Percentiles rank a stretch among this genome's conserved stretches.
These are phyloP conservation scores for Talaromyces amestolkiae DNA, from an alignment of 2,329 filamentous ascomycete genomes.

Conservation along the genomic window DNA sequence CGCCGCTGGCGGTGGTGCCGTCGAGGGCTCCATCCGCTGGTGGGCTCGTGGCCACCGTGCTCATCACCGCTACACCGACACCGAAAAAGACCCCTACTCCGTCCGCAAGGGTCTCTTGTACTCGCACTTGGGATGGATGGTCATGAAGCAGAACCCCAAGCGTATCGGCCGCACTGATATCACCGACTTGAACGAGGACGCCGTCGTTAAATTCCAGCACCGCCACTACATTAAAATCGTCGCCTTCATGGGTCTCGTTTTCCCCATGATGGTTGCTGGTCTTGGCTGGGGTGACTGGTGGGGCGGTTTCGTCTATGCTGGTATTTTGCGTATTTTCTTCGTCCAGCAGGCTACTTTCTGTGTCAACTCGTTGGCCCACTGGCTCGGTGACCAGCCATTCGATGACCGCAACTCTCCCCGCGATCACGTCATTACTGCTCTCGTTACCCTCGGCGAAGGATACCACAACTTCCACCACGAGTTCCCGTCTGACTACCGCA, in stretches of 20 bases:
- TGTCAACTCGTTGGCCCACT: constrained; percentile 87
- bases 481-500: constrained; percentile 90
- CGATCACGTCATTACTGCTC: constrained; percentile 80
- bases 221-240: constrained; percentile 80
- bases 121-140: constrained; percentile 85
- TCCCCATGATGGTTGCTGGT: constrained; percentile 73
- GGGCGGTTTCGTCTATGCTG: constrained; percentile 80
- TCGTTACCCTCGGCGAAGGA: constrained; percentile 81
- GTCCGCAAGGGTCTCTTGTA: constrained; percentile 84
- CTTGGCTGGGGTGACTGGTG: constrained; percentile 77
- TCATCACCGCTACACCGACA: constrained; percentile 89
- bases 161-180: constrained; percentile 84
- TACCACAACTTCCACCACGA: constrained; percentile 98
- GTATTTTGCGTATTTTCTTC: constrained; percentile 83
- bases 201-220: constrained; percentile 84
- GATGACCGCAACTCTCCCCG: constrained; percentile 89
- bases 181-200: constrained; percentile 80
- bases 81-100: constrained; percentile 87
- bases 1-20: constrained; percentile 75
- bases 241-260: constrained; percentile 70
- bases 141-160: constrained; percentile 92
- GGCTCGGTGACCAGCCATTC: constrained; percentile 88
- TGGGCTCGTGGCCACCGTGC: constrained; percentile 84
- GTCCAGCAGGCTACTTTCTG: constrained; percentile 92
- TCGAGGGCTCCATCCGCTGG: constrained; percentile 84